Conservation (phyloP, 345 rosid species). For the Dimocarpus longan region DNA sequence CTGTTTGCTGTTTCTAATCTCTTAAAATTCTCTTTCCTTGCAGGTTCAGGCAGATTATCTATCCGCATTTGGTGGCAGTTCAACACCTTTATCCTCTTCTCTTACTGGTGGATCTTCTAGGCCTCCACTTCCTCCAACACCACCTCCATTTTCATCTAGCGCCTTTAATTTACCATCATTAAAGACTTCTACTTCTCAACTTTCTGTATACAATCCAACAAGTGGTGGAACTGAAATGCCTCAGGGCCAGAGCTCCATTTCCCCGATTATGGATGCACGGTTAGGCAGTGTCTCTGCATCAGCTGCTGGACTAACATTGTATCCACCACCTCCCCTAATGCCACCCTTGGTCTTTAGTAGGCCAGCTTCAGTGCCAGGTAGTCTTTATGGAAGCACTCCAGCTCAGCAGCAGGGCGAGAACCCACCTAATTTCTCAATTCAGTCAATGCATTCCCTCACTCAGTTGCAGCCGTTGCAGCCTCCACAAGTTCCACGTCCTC, state of each 20-base stretch:
- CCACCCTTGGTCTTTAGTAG: constrained; percentile 68
- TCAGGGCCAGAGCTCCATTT: constrained; percentile 44
- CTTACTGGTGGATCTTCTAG: constrained; percentile 65
- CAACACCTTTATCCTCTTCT: constrained; percentile 40
- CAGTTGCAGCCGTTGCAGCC: constrained; percentile 86
- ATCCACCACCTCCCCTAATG: constrained; percentile 65
- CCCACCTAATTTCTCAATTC: constrained; percentile 44
- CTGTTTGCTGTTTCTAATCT: constrained; percentile 5
- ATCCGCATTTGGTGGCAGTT: constrained; percentile 36
- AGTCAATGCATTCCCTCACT: constrained; percentile 53
- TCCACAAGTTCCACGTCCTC: constrained; percentile 73
- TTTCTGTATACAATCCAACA: constrained; percentile 56
- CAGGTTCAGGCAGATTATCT: constrained; percentile 63
- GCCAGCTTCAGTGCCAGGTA: constrained; percentile 59
- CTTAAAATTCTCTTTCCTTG: constrained; percentile 22
- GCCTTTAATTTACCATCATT: constrained; percentile 59
- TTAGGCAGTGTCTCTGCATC: constrained; percentile 52
- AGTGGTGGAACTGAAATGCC: constrained; percentile 62
- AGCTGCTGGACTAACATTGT: constrained; percentile 57
- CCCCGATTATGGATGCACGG: constrained; percentile 52
- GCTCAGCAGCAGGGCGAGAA: constrained; percentile 68
- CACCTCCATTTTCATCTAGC: constrained; percentile 83
- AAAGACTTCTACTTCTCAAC: constrained; percentile 62
- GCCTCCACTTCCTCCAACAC: constrained; percentile 84
- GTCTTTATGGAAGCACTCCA: constrained; percentile 56